These are phyloP conservation scores for Lactifluus volemus DNA, from an alignment of 768 basidiomycete species.

Conservation along the genomic window DNA sequence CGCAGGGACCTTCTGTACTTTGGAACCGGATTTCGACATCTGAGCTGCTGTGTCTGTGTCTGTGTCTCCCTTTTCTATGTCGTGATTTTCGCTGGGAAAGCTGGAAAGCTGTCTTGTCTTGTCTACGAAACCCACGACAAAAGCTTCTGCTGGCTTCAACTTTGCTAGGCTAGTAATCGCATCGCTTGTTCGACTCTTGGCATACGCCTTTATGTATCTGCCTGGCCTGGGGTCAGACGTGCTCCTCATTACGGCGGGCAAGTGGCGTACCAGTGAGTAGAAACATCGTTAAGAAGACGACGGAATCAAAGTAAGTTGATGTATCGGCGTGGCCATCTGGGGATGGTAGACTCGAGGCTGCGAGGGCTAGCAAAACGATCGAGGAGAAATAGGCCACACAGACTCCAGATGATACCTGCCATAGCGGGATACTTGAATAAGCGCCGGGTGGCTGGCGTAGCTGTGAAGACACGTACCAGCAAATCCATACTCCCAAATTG, in stretches of 20 bases:
- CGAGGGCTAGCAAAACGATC: conserved; percentile 55
- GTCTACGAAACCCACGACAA: conserved; percentile 30
- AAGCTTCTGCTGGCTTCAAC: conserved; percentile 55
- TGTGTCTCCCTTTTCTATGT: conserved; percentile 33
- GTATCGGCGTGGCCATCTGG: conserved; percentile 37
- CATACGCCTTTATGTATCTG: conserved; percentile 55
- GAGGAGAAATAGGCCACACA: conserved; percentile 74
- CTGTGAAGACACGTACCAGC: conserved; percentile 35
- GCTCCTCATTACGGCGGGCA: not conserved
- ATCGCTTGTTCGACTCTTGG: conserved; percentile 62
- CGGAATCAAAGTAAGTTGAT: conserved; percentile 75
- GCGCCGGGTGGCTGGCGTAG: conserved; percentile 10
- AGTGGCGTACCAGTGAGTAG: conserved; percentile 49
- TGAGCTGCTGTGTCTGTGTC: conserved; percentile 15
- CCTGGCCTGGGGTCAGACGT: conserved; percentile 31
- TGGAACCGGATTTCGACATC: conserved; percentile 6
- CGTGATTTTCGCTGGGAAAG: conserved; percentile 14
- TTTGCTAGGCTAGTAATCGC: conserved; percentile 61
- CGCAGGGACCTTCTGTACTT: conserved; percentile 36
- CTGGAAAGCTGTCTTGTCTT: not conserved
- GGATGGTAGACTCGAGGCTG: conserved; percentile 36
- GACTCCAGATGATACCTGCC: conserved; percentile 53
- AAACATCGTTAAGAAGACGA: conserved; percentile 76
- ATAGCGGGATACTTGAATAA: not conserved
- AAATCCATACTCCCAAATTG: conserved; percentile 85